phyloP scores from a whole-genome alignment of 306 rosid species.

The Inga leiocalycina region DNA sequence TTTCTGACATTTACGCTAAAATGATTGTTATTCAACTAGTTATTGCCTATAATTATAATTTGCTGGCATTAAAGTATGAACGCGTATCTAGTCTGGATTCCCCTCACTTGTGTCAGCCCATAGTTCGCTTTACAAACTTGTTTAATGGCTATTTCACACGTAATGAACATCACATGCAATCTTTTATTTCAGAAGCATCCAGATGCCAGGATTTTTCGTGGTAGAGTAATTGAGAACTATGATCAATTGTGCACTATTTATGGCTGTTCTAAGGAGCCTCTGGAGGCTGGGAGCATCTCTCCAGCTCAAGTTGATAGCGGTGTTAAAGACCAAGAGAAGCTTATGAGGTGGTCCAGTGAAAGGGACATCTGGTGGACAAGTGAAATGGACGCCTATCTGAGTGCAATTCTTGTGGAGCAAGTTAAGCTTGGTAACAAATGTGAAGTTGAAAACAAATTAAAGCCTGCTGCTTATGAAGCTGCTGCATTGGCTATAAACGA shows the following conservation, averaged over 20 bases:
- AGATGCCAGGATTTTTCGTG: slow-evolving; percentile 49
- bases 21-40: slow-evolving; percentile 6
- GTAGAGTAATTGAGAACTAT: slow-evolving; percentile 54
- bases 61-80: background rate
- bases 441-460: slow-evolving; percentile 45
- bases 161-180: background rate
- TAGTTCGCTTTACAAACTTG: background rate
- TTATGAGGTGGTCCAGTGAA: slow-evolving; percentile 57
- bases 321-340: slow-evolving; percentile 43
- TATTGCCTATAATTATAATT: background rate
- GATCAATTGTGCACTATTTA: slow-evolving; percentile 48
- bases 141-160: background rate
- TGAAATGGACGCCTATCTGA: slow-evolving; percentile 58
- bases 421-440: slow-evolving; percentile 51
- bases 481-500: slow-evolving; percentile 48
- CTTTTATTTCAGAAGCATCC: slow-evolving; percentile 48
- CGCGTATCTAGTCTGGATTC: slow-evolving; percentile 14
- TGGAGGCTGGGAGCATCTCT: slow-evolving; percentile 38
- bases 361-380: slow-evolving; percentile 65
- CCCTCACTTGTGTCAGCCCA: slow-evolving; percentile 3
- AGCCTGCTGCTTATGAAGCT: slow-evolving; percentile 51
- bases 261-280: slow-evolving; percentile 45
- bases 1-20: slow-evolving; percentile 1
- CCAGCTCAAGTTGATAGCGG: slow-evolving; percentile 39
- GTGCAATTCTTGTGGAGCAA: slow-evolving; percentile 51